Base-by-base conservation (phyloP, 176 grass and related monocot genomes). In the maize (Zea mays) region DNA sequence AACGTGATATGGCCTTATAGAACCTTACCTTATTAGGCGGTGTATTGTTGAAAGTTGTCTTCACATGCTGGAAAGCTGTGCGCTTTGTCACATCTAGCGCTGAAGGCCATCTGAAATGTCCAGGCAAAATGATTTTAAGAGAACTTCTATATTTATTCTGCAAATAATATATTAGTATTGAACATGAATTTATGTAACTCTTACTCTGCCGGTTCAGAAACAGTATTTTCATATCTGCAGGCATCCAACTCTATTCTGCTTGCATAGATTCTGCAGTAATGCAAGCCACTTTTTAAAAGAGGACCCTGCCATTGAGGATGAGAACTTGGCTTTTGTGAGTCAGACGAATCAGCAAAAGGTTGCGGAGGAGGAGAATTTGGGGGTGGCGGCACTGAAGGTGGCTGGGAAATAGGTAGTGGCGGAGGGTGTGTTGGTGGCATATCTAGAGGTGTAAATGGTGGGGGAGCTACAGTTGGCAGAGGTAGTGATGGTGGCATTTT, bases 41-140 rank as follows among this genome's bases (percentile, higher is more conserved):
- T 68, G 82, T 84, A 76, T 85, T 97, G 82, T 80, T 84, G 85
- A 94, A 94, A 42, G 85, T 94, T 81, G 91, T 90, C 86, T 87
- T 94, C 39, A 94, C 94, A 74, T 97, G 88, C 61, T 85, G 83
- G 63, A 90, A 88, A 80, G 86, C 89, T 40, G 91, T 90, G 54
- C 94, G 89, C 69, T 97, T 97, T 82, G 91, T 90, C 56, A 97
- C 91, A 78, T 97, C 89, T 89, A 97, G 90, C 69, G 76, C 92
- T 69, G 75, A 64, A 82, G 94, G 94, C 94, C 94, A 97, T 73
- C 94, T 97, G 76, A 72, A 68, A 66, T 33, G 34, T 51, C 15
- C 36, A 85, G 62, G 78, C 11, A 72, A 73, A 61, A 82, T 74
- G 39, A 58, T 38, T 73, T 79, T 54, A 65, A 57, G 57, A 62